Base-by-base conservation (phyloP, 768 basidiomycete genomes). In the Hebeloma cylindrosporum region DNA sequence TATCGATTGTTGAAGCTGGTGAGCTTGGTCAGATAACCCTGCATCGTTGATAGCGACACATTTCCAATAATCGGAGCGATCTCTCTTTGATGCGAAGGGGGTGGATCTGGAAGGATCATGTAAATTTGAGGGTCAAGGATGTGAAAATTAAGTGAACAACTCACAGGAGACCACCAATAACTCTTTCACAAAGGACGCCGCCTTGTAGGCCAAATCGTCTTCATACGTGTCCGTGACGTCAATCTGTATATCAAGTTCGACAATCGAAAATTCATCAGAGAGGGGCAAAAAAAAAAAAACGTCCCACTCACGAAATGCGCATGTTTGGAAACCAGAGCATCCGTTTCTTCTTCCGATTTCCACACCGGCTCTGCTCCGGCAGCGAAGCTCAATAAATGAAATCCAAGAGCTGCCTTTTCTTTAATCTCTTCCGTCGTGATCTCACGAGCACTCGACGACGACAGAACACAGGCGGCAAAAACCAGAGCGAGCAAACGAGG, bases 1-100 rank as follows among this genome's bases (percentile, higher is more conserved):
- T 69, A 64, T n/a, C 67, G 63, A 35, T 66, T 68, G 51, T 65
- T 60, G 55, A 67, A 71, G 10, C 52, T 11, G 0, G 66, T 65
- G 18, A 66, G 56, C 40, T 60, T 65, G 10, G 40, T 48, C 35
- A 69, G 62, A 48, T 63, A 58, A 11, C 42, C 35, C 32, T 65
- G 55, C 60, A 64, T 63, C 32, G 50, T 60, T 1, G 58, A 8
- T 9, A 65, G 37, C 8, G 60, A 61, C 30, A 63, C 48, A 7
- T 43, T 44, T 11, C 33, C 39, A 17, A 63, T 36, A 18, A 65
- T 50, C 9, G 59, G 49, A 7, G 48, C 53, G 37, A 67, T 51
- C 22, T 45, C 47, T 4, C 47, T 21, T 27, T 62, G 54, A 33
- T 59, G 60, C 6, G 59, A 58, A 7, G 64, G 67, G 13, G 59